A percentile compares a stretch with the other conserved stretches of the same genome.
These are phyloP conservation scores for Aspergillus carbonarius DNA, from an alignment of 2,329 filamentous ascomycete species.

Conservation along the genomic window DNA sequence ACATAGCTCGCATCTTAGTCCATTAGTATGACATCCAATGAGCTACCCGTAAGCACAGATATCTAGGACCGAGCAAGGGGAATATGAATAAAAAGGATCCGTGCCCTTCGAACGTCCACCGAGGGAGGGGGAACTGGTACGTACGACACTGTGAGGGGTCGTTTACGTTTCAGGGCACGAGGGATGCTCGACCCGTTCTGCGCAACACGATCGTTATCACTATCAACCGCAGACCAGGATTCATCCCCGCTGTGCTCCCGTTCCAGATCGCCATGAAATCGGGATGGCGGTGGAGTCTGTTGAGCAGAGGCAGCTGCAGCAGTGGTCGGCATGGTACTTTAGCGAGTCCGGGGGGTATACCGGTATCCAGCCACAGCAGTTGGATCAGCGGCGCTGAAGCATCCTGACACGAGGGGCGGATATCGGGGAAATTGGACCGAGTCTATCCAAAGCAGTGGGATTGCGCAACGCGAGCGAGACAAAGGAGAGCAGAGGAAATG, in stretches of 20 bases:
- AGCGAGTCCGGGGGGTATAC: constrained; percentile 31
- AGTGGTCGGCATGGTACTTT: constrained; percentile 37
- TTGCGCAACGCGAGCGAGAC: neutral
- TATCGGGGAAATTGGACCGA: constrained; percentile 3
- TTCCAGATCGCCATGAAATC: constrained; percentile 23
- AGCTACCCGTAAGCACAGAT: neutral
- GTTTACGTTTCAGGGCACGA: constrained; percentile 37
- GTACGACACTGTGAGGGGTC: constrained; percentile 41
- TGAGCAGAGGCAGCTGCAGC: constrained; percentile 21
- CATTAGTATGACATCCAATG: constrained; percentile 21
- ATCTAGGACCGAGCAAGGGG: neutral
- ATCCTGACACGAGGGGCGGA: constrained; percentile 7
- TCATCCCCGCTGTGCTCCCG: constrained; percentile 35
- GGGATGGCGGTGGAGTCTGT: constrained; percentile 23
- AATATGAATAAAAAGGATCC: neutral
- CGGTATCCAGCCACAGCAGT: constrained; percentile 16
- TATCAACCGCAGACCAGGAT: constrained; percentile 37
- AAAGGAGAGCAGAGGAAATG: neutral
- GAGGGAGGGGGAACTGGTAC: constrained; percentile 15
- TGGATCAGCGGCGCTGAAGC: constrained; percentile 10
- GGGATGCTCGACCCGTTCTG: constrained; percentile 29
- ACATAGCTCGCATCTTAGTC: constrained; percentile 43
- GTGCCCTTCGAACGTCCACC: neutral
- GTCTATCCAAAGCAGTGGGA: neutral
- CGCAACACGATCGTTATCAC: constrained; percentile 31